phyloP scores from a whole-genome alignment of 148 eudicot species.

The Chenopodium formosanum region DNA sequence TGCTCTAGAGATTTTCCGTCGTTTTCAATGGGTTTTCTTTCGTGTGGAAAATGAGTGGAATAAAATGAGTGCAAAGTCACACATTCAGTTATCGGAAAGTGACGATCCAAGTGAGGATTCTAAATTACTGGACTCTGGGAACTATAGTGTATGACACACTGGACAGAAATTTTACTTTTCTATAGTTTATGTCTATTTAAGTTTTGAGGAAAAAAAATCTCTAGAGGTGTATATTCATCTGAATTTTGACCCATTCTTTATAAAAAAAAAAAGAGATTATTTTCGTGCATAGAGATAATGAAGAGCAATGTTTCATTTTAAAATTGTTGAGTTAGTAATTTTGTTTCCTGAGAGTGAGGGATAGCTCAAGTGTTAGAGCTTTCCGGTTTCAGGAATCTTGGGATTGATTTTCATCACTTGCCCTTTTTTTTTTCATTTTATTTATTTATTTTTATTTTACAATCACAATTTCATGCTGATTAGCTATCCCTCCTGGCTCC shows the following conservation, averaged over 20 bases:
- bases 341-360: no score
- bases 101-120: constrained; percentile 65
- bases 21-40: constrained; percentile 93
- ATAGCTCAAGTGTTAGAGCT: no score
- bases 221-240: constrained; percentile 14
- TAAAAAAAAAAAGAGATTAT: background rate
- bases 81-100: constrained; percentile 47
- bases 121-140: constrained; percentile 48
- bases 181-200: background rate
- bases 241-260: constrained; percentile 20
- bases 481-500: no score
- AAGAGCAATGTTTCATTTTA: background rate
- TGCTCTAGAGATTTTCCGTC: constrained; percentile 80
- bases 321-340: background rate
- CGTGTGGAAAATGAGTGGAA: constrained; percentile 97
- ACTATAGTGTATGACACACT: constrained; percentile 52
- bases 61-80: constrained; percentile 64
- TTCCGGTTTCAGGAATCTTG: no score
- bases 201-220: background rate
- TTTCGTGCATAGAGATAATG: background rate
- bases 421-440: no score
- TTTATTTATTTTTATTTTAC: no score
- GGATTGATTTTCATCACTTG: no score
- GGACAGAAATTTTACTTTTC: background rate
- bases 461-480: no score